Percentiles rank a stretch among this genome's conserved stretches.
phyloP scores from a whole-genome alignment of 345 rosid species.

The Eucalyptus erythrocorys region DNA sequence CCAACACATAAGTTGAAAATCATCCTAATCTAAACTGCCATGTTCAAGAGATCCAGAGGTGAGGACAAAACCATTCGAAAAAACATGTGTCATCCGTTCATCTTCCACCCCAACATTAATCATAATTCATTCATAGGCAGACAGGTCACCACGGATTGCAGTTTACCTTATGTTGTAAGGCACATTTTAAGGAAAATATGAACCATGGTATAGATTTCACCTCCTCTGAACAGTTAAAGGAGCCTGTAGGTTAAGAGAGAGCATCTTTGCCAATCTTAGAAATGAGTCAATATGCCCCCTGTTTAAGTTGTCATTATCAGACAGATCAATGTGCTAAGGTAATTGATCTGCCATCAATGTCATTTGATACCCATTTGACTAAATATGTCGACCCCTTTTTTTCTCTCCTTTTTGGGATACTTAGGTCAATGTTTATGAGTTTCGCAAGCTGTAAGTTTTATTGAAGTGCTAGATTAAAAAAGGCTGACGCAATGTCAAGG shows the following conservation, averaged over 20 bases:
- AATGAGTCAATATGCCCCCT: neutral
- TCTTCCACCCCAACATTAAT: neutral
- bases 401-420: neutral
- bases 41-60: neutral
- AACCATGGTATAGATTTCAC: neutral
- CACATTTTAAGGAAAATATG: neutral
- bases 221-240: neutral
- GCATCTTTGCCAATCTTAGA: neutral
- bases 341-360: neutral
- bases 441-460: neutral
- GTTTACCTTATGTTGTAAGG: neutral
- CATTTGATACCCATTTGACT: neutral
- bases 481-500: neutral
- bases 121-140: neutral
- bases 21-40: neutral
- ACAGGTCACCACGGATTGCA: neutral
- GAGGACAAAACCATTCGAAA: neutral
- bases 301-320: neutral
- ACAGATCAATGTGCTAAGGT: neutral
- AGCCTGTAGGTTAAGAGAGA: neutral
- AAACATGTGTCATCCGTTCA: neutral
- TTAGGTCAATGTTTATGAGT: neutral
- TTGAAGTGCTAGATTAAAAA: neutral
- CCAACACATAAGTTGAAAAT: neutral
- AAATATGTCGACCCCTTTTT: neutral